These are phyloP conservation scores for Mycena crocata DNA, from an alignment of 768 basidiomycete species.

Conservation along the genomic window DNA sequence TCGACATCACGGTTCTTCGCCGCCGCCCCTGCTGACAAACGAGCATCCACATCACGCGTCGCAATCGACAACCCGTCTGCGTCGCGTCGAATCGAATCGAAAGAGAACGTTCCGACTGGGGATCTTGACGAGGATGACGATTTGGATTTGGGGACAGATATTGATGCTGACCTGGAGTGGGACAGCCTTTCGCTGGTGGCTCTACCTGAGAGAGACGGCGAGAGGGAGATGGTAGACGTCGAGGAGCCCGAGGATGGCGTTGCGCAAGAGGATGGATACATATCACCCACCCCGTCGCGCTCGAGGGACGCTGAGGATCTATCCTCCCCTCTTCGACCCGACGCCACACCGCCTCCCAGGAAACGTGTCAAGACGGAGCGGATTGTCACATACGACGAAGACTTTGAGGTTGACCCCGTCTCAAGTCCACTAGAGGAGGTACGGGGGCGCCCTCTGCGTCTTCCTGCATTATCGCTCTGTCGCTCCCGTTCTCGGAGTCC, in stretches of 20 bases:
- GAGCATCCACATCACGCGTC: background rate
- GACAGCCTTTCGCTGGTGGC: constrained; percentile 41
- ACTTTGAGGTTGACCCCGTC: constrained; percentile 65
- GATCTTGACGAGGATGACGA: constrained; percentile 23
- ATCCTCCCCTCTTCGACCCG: constrained; percentile 69
- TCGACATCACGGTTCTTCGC: constrained; percentile 43
- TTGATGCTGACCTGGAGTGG: constrained; percentile 32
- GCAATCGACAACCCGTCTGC: constrained; percentile 17
- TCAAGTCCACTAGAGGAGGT: constrained; percentile 55
- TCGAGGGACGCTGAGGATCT: constrained; percentile 70
- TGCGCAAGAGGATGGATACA: constrained; percentile 85
- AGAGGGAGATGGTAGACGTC: constrained; percentile 50
- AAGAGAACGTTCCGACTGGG: constrained; percentile 33
- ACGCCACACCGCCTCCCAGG: constrained; percentile 17
- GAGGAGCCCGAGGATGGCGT: constrained; percentile 61
- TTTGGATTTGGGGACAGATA: constrained; percentile 25
- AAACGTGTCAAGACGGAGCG: constrained; percentile 34
- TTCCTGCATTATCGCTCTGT: constrained; percentile 31
- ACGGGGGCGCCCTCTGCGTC: constrained; percentile 2
- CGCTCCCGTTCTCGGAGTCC: constrained; percentile 10
- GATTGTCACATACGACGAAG: constrained; percentile 43
- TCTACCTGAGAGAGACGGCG: constrained; percentile 49
- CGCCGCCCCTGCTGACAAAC: constrained; percentile 29
- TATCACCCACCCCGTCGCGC: constrained; percentile 74
- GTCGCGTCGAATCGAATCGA: constrained; percentile 24